These are phyloP conservation scores for Schwanniomyces sp. DNA, from an alignment of 805 yeast genomes.

Conservation along the genomic window DNA sequence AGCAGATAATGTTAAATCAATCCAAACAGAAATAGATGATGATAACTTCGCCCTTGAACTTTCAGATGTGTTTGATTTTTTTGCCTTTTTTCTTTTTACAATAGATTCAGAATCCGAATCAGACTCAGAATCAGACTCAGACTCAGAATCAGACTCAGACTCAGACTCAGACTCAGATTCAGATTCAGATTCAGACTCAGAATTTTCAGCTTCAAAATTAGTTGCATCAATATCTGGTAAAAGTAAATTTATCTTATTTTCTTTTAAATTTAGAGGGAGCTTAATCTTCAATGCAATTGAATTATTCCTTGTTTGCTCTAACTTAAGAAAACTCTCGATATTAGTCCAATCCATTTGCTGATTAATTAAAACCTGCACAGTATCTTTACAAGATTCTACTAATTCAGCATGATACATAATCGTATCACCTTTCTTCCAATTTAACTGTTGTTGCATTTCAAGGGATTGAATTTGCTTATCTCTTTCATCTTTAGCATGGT, in stretches of 20 bases:
- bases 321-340: constrained; percentile 70
- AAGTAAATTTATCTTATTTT: constrained; percentile 61
- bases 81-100: constrained; percentile 10
- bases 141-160: constrained; percentile 9
- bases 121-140: constrained; percentile 11
- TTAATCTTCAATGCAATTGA: constrained; percentile 60
- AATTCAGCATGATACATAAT: constrained; percentile 67
- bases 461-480: constrained; percentile 66
- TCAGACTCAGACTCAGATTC: constrained; percentile 10
- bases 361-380: constrained; percentile 65
- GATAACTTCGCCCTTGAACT: neutral
- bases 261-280: constrained; percentile 66
- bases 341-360: constrained; percentile 95
- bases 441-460: constrained; percentile 58
- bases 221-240: constrained; percentile 51
- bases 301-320: constrained; percentile 69
- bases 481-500: constrained; percentile 74
- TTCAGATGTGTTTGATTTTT: constrained; percentile 4
- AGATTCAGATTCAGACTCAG: constrained; percentile 9
- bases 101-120: constrained; percentile 20
- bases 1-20: constrained; percentile 72
- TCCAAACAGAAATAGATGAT: constrained; percentile 48
- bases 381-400: constrained; percentile 69
- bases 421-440: constrained; percentile 68
- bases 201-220: constrained; percentile 10